phyloP scores from a whole-genome alignment of 176 grass and related monocot species.

The Carex kokanica region DNA sequence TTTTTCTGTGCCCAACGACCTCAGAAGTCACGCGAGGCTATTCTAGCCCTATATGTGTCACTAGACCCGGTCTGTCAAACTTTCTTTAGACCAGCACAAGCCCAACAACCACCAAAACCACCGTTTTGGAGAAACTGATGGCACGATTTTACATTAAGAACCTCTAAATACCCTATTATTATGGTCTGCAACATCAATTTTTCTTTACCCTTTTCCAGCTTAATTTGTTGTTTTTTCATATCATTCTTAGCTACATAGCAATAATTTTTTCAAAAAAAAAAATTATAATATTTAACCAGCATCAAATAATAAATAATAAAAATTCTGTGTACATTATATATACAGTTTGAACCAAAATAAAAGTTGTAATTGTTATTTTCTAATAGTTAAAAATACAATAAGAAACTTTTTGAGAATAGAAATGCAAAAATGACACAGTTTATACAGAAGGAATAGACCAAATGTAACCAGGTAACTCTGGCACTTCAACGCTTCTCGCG shows the following conservation, averaged over 20 bases:
- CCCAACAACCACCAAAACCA: slow-evolving; percentile 22
- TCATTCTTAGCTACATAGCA: background rate
- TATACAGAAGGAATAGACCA: background rate
- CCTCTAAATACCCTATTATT: background rate
- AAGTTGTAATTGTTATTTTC: background rate
- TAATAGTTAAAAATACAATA: background rate
- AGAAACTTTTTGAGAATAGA: background rate
- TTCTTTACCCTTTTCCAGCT: background rate
- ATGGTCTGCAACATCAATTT: background rate
- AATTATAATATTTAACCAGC: background rate
- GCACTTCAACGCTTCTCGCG: background rate
- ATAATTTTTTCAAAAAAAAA: background rate
- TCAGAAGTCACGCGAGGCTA: background rate
- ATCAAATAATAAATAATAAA: background rate
- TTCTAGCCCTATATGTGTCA: background rate
- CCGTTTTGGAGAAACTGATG: background rate
- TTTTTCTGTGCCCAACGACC: slow-evolving; percentile 23
- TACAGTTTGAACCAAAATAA: background rate
- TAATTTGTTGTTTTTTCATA: background rate
- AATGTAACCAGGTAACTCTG: background rate
- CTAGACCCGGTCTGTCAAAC: background rate
- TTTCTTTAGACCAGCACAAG: background rate
- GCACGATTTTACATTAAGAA: background rate
- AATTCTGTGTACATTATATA: background rate
- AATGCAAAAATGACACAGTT: background rate